phyloP scores from a whole-genome alignment of 2,329 filamentous ascomycete species.

The Epicoccum sorghinum region DNA sequence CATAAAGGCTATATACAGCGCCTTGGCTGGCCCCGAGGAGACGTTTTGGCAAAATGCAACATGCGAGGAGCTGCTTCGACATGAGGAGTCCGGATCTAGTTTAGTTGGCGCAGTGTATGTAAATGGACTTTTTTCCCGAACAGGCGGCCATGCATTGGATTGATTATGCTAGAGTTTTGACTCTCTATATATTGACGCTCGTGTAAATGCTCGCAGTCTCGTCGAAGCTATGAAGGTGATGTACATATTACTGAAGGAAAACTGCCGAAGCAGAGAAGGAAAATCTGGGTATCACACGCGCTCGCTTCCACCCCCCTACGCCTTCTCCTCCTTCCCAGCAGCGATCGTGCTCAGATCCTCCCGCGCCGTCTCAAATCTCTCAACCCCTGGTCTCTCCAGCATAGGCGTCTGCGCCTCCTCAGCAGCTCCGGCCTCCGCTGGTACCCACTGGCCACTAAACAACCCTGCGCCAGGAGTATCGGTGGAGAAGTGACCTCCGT shows the following conservation, averaged over 20 bases:
- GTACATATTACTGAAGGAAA: slow-evolving; percentile 1
- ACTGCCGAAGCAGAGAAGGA: background rate
- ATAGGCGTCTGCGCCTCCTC: slow-evolving; percentile 12
- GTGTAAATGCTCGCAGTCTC: no score
- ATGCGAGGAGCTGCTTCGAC: no score
- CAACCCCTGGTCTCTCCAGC: slow-evolving; percentile 47
- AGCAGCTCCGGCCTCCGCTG: background rate
- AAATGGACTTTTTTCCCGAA: no score
- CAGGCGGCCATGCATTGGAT: no score
- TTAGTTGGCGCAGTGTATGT: no score
- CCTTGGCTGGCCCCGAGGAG: no score
- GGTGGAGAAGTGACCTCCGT: slow-evolving; percentile 49
- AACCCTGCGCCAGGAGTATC: slow-evolving; percentile 44
- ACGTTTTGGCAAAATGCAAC: no score
- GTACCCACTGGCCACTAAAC: slow-evolving; percentile 24
- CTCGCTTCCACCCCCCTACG: background rate
- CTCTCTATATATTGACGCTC: no score
- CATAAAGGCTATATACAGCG: no score
- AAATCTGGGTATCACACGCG: slow-evolving; percentile 6
- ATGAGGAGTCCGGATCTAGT: no score
- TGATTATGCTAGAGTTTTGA: no score
- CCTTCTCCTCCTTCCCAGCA: slow-evolving; percentile 1
- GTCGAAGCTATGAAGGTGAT: no score
- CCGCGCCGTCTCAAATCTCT: slow-evolving; percentile 63
- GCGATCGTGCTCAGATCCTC: slow-evolving; percentile 29